Evolutionary conservation across 139 green algal species (phyloP).

Genomic region (Chlamydomonas incerta): DNA sequence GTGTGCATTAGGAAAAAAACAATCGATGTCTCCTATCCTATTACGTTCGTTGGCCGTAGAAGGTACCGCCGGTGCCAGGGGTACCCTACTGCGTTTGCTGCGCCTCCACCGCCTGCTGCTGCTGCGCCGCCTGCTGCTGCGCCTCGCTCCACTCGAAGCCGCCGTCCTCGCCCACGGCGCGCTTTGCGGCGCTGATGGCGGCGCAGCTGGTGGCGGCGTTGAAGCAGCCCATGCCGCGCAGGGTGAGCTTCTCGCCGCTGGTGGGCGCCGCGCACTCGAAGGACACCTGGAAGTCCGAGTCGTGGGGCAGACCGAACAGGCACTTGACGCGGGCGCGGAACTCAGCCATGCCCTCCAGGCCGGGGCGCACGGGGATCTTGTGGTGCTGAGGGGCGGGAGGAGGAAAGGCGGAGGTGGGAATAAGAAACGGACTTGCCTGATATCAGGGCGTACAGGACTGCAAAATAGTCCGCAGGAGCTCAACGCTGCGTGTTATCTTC

Average conservation of each 20-base stretch:
- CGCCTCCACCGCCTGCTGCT: too few species aligned
- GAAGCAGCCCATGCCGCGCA: constrained; percentile 2
- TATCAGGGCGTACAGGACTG: too few species aligned
- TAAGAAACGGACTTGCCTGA: too few species aligned
- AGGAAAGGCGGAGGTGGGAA: too few species aligned
- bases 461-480: too few species aligned
- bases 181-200: constrained; percentile 10
- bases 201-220: constrained; percentile 17
- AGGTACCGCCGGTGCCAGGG: too few species aligned
- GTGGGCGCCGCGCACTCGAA: constrained; percentile 21
- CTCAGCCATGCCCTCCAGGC: constrained; percentile 34
- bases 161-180: constrained; percentile 18
- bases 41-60: too few species aligned
- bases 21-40: too few species aligned
- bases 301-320: constrained; percentile 26
- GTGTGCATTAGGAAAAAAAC: too few species aligned
- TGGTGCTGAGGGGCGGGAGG: background rate
- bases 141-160: background rate
- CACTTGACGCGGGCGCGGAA: constrained; percentile 45
- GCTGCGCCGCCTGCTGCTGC: too few species aligned
- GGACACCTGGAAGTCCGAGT: constrained; percentile 28
- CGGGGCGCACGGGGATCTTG: constrained; percentile 44
- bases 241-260: background rate
- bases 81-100: too few species aligned
- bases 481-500: too few species aligned